These are phyloP conservation scores for Musa schizocarpa DNA, from an alignment of 176 grass and related monocot genomes.

Conservation along the genomic window DNA sequence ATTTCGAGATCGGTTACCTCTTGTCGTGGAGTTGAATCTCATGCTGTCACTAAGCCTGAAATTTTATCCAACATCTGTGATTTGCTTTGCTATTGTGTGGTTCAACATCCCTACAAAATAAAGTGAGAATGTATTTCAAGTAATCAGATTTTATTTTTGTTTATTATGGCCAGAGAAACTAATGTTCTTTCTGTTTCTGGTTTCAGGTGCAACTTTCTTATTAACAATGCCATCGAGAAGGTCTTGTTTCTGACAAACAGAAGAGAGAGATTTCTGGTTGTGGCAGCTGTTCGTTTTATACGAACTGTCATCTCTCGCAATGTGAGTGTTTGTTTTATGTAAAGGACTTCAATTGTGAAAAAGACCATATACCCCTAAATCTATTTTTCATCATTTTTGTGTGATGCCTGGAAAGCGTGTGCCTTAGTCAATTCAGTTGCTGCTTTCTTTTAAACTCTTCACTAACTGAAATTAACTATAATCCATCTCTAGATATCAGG, in stretches of 20 bases:
- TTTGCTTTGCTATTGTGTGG: slow-evolving; percentile 60
- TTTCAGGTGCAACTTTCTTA: slow-evolving; percentile 49
- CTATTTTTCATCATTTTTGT: not conserved
- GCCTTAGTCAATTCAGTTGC: too few species aligned
- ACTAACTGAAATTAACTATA: too few species aligned
- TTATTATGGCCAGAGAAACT: not conserved
- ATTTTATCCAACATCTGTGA: slow-evolving; percentile 70
- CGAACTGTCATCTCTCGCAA: slow-evolving; percentile 53
- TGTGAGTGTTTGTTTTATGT: slow-evolving; percentile 39
- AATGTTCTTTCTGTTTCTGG: not conserved
- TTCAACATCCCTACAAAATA: slow-evolving; percentile 49
- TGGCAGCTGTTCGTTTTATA: slow-evolving; percentile 61
- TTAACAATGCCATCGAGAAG: slow-evolving; percentile 58
- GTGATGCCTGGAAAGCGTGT: not conserved
- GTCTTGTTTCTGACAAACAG: slow-evolving; percentile 51
- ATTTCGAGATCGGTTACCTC: slow-evolving; percentile 17
- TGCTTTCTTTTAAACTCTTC: too few species aligned
- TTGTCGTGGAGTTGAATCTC: slow-evolving; percentile 27
- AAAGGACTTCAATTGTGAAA: not conserved
- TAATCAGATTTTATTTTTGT: not conserved
- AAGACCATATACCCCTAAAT: not conserved
- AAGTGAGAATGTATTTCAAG: slow-evolving; percentile 44
- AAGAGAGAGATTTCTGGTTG: slow-evolving; percentile 61
- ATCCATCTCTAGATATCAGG: too few species aligned
- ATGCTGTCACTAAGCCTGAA: slow-evolving; percentile 35